Percentiles rank a stretch among this genome's conserved stretches.
These are phyloP conservation scores for Mortierella sp. DNA, from an alignment of 371 early-diverging fungal genomes.

Conservation along the genomic window DNA sequence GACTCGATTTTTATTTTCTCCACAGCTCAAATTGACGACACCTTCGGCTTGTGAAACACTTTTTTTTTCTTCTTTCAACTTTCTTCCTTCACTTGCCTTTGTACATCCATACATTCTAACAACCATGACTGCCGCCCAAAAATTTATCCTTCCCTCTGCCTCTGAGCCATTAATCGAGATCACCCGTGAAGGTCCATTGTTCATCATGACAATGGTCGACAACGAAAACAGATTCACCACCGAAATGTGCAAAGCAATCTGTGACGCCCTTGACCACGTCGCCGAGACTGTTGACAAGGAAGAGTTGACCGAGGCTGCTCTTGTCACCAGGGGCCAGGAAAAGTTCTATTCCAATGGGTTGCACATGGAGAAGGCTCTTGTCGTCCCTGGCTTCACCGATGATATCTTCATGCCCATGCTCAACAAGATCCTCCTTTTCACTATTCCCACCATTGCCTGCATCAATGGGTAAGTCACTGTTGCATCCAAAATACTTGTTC, in stretches of 20 bases:
- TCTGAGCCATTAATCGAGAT: constrained; percentile 62
- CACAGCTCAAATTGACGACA: too few species aligned
- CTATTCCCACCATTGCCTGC: constrained; percentile 87
- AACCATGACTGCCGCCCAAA: constrained; percentile 13
- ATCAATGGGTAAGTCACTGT: constrained; percentile 77
- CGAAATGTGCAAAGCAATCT: constrained; percentile 68
- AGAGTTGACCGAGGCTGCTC: constrained; percentile 57
- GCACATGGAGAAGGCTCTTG: constrained; percentile 67
- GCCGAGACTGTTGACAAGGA: constrained; percentile 62
- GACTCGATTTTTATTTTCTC: too few species aligned
- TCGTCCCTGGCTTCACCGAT: constrained; percentile 59
- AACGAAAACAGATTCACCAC: constrained; percentile 76
- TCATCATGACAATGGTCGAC: constrained; percentile 68
- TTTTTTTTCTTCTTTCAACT: too few species aligned
- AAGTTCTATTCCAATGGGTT: constrained; percentile 86
- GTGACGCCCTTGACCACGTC: constrained; percentile 71
- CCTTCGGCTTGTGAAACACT: too few species aligned
- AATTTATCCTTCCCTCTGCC: constrained; percentile 12
- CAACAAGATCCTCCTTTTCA: constrained; percentile 60
- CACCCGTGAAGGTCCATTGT: constrained; percentile 68
- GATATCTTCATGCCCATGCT: constrained; percentile 51
- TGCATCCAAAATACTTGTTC: background rate
- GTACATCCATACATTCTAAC: background rate
- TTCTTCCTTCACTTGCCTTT: too few species aligned
- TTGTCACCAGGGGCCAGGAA: constrained; percentile 73